Conservation (phyloP, 2,329 filamentous ascomycete genomes). For the Aureobasidium sp. region DNA sequence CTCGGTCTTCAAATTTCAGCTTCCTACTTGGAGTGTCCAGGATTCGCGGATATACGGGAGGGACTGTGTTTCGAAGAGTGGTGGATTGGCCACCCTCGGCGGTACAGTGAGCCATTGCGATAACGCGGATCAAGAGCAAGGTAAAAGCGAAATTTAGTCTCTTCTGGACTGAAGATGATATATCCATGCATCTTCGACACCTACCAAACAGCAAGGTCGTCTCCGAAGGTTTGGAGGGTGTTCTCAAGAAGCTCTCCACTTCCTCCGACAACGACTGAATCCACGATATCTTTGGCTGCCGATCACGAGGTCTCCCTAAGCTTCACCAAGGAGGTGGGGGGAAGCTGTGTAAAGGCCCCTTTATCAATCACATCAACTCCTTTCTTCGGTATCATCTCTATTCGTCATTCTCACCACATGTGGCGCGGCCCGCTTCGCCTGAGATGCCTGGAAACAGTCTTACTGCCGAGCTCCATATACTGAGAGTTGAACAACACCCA, state of each 20-base stretch:
- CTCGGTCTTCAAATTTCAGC: not conserved
- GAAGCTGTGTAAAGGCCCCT: not conserved
- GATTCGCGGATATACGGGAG: not conserved
- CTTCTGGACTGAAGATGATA: not conserved
- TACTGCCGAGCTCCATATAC: not conserved
- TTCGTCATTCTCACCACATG: not conserved
- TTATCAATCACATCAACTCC: not conserved
- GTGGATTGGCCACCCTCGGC: not conserved
- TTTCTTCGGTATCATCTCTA: no score
- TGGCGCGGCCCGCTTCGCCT: not conserved
- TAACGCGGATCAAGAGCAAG: not conserved
- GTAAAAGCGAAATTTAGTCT: not conserved
- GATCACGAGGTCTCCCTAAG: not conserved
- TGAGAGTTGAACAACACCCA: no score
- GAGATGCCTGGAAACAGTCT: not conserved
- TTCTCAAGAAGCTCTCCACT: no score
- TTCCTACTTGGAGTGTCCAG: not conserved
- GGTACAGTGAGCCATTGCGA: not conserved
- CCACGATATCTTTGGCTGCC: not conserved
- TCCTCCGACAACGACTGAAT: not conserved
- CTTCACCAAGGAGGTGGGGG: accelerated
- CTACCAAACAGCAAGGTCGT: no score
- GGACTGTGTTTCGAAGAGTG: not conserved
- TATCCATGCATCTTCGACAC: not conserved
- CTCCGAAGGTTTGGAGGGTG: no score